phyloP scores from a whole-genome alignment of 805 yeast genomes.

The Wickerhamiella parazyma region DNA sequence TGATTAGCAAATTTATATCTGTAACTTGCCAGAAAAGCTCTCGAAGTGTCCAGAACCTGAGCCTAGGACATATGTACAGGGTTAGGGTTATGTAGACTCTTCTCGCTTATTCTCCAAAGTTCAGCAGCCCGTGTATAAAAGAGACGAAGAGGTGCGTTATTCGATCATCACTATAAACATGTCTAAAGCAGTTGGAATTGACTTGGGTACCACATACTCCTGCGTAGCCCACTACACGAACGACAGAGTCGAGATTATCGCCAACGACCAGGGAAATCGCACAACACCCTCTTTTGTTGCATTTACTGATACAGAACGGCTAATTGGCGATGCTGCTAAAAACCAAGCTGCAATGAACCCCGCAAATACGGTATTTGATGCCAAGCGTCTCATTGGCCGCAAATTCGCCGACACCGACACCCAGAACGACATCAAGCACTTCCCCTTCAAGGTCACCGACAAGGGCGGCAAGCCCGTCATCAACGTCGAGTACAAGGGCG shows the following conservation, averaged over 20 bases:
- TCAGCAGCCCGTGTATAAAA: neutral
- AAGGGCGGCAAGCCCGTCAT: conserved; percentile 78
- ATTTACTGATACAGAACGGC: conserved; percentile 87
- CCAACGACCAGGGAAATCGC: conserved; percentile 97
- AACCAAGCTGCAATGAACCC: conserved; percentile 98
- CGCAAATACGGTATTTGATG: conserved; percentile 81
- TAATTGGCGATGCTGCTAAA: conserved; percentile 96
- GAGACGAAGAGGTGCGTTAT: neutral
- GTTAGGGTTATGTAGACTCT: neutral
- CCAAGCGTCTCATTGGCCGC: conserved; percentile 87
- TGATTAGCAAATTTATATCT: too few relatives aligned
- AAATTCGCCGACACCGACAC: conserved; percentile 70
- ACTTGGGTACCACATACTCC: conserved; percentile 81
- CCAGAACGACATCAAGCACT: conserved; percentile 66
- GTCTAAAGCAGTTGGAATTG: conserved; percentile 12
- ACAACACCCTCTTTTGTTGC: conserved; percentile 96
- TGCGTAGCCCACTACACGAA: conserved; percentile 85
- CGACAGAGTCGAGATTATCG: conserved; percentile 87
- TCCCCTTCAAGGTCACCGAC: conserved; percentile 72
- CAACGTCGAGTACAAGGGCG: conserved; percentile 80
- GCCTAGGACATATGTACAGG: neutral
- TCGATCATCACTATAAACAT: conserved; percentile 32
- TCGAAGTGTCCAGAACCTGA: too few relatives aligned
- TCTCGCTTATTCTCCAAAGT: neutral
- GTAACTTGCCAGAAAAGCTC: too few relatives aligned